Conservation (phyloP, 2,329 filamentous ascomycete genomes). For the Penicillium rolfsii region DNA sequence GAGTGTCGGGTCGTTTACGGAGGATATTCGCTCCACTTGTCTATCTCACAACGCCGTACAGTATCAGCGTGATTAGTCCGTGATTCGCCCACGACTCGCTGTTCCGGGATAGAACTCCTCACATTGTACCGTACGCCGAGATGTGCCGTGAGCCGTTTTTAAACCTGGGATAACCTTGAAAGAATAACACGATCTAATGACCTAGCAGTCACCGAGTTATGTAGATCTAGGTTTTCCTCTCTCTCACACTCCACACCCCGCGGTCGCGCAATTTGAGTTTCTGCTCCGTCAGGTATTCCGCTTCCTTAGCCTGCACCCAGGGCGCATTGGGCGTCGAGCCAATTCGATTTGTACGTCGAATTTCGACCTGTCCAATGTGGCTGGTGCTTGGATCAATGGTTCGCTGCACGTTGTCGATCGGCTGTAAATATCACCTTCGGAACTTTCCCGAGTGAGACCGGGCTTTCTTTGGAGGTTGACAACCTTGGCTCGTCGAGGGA, state of each 20-base stretch:
- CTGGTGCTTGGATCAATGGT: constrained; percentile 2
- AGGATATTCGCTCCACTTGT: background rate
- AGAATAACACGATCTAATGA: background rate
- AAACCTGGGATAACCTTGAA: background rate
- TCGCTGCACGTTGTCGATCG: constrained; percentile 7
- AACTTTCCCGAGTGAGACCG: background rate
- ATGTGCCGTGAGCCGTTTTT: background rate
- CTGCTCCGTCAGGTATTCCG: background rate
- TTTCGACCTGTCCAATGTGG: constrained; percentile 1
- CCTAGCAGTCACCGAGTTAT: background rate
- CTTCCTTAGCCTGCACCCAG: background rate
- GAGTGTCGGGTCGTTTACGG: background rate
- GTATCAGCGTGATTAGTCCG: background rate
- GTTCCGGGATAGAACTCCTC: background rate
- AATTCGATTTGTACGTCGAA: background rate
- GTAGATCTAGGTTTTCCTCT: background rate
- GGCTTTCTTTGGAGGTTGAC: background rate
- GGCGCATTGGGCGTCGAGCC: background rate
- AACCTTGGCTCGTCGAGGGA: background rate
- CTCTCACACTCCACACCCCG: background rate
- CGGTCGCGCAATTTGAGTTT: background rate
- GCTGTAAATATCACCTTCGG: background rate
- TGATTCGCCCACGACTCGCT: background rate
- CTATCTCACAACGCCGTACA: background rate
- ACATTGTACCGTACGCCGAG: background rate